phyloP scores from a whole-genome alignment of 2,329 filamentous ascomycete genomes.

The Hypoxylon sp. region DNA sequence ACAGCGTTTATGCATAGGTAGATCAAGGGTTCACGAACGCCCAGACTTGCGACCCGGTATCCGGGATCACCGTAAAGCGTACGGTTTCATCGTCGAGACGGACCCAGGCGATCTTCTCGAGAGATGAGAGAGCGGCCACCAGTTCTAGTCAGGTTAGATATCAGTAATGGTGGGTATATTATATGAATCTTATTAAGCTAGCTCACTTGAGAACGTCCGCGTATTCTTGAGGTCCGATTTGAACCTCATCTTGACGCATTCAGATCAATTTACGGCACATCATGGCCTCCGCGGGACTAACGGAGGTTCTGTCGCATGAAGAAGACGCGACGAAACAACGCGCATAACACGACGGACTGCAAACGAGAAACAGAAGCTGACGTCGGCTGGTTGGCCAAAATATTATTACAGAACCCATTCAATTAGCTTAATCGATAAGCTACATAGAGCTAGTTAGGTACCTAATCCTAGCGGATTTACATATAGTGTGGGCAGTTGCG shows the following conservation, averaged over 20 bases:
- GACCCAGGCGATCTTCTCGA: slow-evolving; percentile 90
- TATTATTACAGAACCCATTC: background rate
- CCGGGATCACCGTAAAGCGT: slow-evolving; percentile 95
- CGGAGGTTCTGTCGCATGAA: slow-evolving; percentile 25
- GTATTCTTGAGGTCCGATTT: slow-evolving; percentile 75
- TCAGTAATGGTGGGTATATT: slow-evolving; percentile 1
- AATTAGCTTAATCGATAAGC: slow-evolving; percentile 41
- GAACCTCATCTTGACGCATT: slow-evolving; percentile 69
- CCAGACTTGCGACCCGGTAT: slow-evolving; percentile 97
- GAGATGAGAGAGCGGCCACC: slow-evolving; percentile 71
- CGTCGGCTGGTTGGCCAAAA: slow-evolving; percentile 15
- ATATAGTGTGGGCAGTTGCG: slow-evolving; percentile 13
- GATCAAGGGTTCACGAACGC: slow-evolving; percentile 69
- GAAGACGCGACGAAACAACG: slow-evolving; percentile 31
- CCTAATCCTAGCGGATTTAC: slow-evolving; percentile 20
- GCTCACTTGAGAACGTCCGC: slow-evolving; percentile 73
- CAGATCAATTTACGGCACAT: slow-evolving; percentile 25
- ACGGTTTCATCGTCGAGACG: slow-evolving; percentile 88
- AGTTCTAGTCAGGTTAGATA: slow-evolving; percentile 62
- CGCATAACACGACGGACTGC: slow-evolving; percentile 11
- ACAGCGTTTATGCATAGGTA: slow-evolving; percentile 42
- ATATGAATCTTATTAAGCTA: background rate
- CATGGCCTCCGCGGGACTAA: slow-evolving; percentile 32
- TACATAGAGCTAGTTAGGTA: slow-evolving; percentile 4
- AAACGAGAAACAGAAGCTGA: slow-evolving; percentile 1